phyloP scores from a whole-genome alignment of 257 asterid genomes.

The Penstemon eatonii region DNA sequence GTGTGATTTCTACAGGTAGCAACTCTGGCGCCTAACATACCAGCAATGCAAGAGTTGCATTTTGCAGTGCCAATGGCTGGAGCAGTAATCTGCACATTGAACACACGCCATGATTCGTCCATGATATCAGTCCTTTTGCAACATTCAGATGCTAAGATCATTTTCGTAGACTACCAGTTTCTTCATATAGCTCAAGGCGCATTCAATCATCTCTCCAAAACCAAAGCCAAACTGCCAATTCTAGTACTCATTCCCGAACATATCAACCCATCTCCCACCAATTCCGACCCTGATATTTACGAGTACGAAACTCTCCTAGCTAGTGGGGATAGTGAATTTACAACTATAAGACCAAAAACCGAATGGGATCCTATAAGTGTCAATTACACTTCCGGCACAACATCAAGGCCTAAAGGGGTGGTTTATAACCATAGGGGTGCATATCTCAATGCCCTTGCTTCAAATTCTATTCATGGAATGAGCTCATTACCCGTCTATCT shows the following conservation, averaged over 20 bases:
- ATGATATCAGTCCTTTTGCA: slow-evolving; percentile 54
- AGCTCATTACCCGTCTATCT: slow-evolving; percentile 43
- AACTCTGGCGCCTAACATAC: slow-evolving; percentile 51
- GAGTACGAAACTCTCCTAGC: slow-evolving; percentile 48
- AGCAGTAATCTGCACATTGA: slow-evolving; percentile 51
- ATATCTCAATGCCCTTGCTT: slow-evolving; percentile 46
- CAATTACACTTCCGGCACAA: slow-evolving; percentile 63
- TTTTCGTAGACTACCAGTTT: slow-evolving; percentile 53
- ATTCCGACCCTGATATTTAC: background rate
- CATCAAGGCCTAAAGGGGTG: slow-evolving; percentile 62
- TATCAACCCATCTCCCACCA: slow-evolving; percentile 4
- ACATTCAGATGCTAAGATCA: slow-evolving; percentile 56
- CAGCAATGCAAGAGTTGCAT: slow-evolving; percentile 66
- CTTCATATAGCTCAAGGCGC: slow-evolving; percentile 42
- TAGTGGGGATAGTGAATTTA: slow-evolving; percentile 36
- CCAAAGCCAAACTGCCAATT: slow-evolving; percentile 33
- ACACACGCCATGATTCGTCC: slow-evolving; percentile 50
- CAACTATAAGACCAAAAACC: slow-evolving; percentile 29
- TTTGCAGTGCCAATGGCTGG: slow-evolving; percentile 75
- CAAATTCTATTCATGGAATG: slow-evolving; percentile 49
- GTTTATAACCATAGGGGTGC: slow-evolving; percentile 60
- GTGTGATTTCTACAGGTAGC: slow-evolving; percentile 42
- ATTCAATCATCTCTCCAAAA: slow-evolving; percentile 27
- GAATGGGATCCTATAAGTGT: slow-evolving; percentile 66
- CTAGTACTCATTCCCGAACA: slow-evolving; percentile 39